Conservation (phyloP, 1,139 yeast genomes). For the Debaryomycetaceae sp. region DNA sequence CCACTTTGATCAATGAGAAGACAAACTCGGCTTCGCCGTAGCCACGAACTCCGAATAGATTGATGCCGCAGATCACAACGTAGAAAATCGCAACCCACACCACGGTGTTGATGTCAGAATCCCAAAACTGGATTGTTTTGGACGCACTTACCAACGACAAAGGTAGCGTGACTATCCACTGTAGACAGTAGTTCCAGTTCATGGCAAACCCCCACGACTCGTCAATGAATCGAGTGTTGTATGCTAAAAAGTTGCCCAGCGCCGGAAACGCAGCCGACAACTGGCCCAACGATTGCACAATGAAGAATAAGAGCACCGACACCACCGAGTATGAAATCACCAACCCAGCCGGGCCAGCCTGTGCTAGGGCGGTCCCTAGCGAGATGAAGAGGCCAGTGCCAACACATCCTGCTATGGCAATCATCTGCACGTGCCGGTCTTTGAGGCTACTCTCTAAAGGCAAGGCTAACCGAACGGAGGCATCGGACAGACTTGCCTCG, state of each 20-base stretch:
- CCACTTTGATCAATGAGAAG: conserved; percentile 53
- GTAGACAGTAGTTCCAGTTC: conserved; percentile 77
- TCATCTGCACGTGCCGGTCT: conserved; percentile 63
- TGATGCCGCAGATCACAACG: conserved; percentile 49
- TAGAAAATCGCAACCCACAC: conserved; percentile 65
- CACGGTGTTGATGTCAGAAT: conserved; percentile 54
- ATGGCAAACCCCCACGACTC: conserved; percentile 75
- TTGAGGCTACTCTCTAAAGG: neutral
- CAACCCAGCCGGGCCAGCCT: conserved; percentile 68
- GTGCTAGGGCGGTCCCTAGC: conserved; percentile 1
- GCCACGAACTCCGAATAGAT: conserved; percentile 67
- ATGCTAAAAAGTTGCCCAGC: conserved; percentile 73
- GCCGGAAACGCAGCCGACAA: conserved; percentile 78
- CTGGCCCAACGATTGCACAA: conserved; percentile 81
- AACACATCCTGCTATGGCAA: conserved; percentile 50
- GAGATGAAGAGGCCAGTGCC: conserved; percentile 25
- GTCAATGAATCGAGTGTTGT: conserved; percentile 66
- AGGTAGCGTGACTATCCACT: conserved; percentile 75
- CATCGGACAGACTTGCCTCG: neutral
- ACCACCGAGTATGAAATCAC: conserved; percentile 64
- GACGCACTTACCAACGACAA: conserved; percentile 76
- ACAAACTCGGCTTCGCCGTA: conserved; percentile 72
- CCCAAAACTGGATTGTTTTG: conserved; percentile 67
- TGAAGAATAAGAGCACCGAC: conserved; percentile 66
- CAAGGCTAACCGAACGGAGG: neutral